These are phyloP conservation scores for Pythium rishiriense DNA, from an alignment of 352 stramenopile genomes.

Conservation along the genomic window DNA sequence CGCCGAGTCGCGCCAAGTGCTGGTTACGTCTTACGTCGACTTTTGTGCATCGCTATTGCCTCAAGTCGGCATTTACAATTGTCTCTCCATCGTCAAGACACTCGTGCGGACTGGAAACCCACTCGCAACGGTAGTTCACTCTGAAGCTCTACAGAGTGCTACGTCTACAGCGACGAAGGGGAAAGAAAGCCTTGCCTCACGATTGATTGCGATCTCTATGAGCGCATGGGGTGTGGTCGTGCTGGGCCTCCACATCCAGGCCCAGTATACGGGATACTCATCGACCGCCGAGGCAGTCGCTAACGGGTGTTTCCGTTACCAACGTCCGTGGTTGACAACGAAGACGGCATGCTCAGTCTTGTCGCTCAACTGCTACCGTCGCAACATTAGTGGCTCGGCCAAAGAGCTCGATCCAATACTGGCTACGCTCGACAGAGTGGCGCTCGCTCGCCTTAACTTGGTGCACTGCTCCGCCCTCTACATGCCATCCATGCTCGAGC, in stretches of 20 bases:
- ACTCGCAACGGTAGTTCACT: neutral
- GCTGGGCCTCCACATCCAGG: neutral
- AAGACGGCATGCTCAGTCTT: neutral
- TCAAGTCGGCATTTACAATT: constrained; percentile 16
- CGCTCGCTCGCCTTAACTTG: neutral
- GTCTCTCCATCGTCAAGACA: constrained; percentile 3
- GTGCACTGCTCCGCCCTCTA: neutral
- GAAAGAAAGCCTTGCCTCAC: neutral
- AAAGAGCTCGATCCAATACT: neutral
- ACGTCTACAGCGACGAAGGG: neutral
- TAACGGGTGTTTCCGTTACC: neutral
- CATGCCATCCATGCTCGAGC: neutral
- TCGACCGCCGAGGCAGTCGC: neutral
- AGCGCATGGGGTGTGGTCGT: neutral
- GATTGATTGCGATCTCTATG: neutral
- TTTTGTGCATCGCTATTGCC: constrained; percentile 14
- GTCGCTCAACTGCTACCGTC: neutral
- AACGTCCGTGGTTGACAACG: neutral
- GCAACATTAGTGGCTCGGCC: neutral
- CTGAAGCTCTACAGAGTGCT: no score
- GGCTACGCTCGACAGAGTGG: neutral
- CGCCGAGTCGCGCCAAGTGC: constrained; percentile 14
- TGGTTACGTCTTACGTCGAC: constrained; percentile 21
- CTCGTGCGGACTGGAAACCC: neutral
- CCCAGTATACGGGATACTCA: neutral